Percentiles rank a stretch among this genome's conserved stretches.
phyloP scores from a whole-genome alignment of 148 eudicot genomes.

The Rhododendron williamsianum region DNA sequence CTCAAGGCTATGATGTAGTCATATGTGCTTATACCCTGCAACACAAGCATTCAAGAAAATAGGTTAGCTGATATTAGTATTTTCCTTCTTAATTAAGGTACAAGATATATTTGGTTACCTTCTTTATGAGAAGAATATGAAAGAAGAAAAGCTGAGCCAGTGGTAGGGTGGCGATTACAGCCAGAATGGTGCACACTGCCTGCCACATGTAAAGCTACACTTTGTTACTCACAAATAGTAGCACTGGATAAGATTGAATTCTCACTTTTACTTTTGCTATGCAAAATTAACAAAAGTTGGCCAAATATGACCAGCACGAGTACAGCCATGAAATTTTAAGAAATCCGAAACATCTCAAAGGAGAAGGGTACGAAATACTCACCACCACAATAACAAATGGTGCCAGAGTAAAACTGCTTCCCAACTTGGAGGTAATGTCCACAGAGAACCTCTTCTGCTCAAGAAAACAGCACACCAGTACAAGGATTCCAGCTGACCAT shows the following conservation, averaged over 20 bases:
- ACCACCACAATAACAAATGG: conserved; percentile 95
- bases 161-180: conserved; percentile 90
- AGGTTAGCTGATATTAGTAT: not conserved
- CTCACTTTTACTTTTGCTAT: not conserved
- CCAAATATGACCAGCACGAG: not conserved
- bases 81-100: not conserved
- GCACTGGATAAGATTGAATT: not conserved
- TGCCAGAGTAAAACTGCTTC: conserved; percentile 90
- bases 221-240: not conserved
- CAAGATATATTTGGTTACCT: conserved; percentile 37
- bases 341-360: not conserved
- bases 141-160: conserved; percentile 95
- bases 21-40: conserved; percentile 92
- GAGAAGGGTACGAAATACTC: conserved; percentile 18
- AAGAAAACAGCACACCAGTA: conserved; percentile 69
- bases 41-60: not conserved
- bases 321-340: not conserved
- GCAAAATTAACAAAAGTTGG: not conserved
- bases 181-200: conserved; percentile 85
- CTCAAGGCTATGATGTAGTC: conserved; percentile 95
- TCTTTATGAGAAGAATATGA: conserved; percentile 93
- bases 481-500: conserved; percentile 92
- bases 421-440: conserved; percentile 73
- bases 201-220: conserved; percentile 25
- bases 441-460: conserved; percentile 61